Evolutionary conservation across 805 yeast genomes (phyloP), one percentile per base, ranked within the genome.

Genomic region (Ogataea trehaloabstinens): DNA sequence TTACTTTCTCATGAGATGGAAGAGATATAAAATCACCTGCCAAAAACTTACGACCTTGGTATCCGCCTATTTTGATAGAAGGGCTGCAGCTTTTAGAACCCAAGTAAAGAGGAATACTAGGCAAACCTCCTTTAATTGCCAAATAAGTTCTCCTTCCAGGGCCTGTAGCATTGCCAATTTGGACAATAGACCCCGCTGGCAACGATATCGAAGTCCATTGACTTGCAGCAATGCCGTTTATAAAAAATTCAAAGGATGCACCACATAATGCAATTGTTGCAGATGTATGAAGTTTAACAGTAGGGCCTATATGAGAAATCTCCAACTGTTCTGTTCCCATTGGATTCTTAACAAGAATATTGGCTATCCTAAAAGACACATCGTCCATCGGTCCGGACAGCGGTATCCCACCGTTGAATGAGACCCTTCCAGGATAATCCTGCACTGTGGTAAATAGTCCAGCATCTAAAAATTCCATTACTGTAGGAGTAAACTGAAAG

Each of bases 361-460:
- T 90, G n/a, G 95, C 96, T 44, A 86, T 61, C 53, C 96, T 74
- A 68, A 89, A 89, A 3, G 96, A 80, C 53, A 80, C 88, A 45
- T 80, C 76, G 65, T 90, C 98, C 98, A 90, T 91, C 42, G 98
- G 96, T 31, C 98, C 98, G 25, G 96, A 86, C 6, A 97, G 97
- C 19, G 98, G 98, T 37, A 90, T 97, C 60, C 98, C 98, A 56
- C 83, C 80, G 91, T 93, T 85, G 60, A 70, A 71, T 13, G 86
- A 82, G 38, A 70, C 70, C 68, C 98, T 81, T 37, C 95, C 95
- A 15, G 95, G 95, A 61, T 79, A 91, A 64, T 91, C 98, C 68
- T 90, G 98, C 35, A 90, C 90, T 3, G 96, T 85, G 21, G 97
- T 90, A 63, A 87, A 87, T 29, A 96, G 89, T 52, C 98, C 98